phyloP scores from a whole-genome alignment of 2,329 filamentous ascomycete genomes.

The Fusarium sp. region DNA sequence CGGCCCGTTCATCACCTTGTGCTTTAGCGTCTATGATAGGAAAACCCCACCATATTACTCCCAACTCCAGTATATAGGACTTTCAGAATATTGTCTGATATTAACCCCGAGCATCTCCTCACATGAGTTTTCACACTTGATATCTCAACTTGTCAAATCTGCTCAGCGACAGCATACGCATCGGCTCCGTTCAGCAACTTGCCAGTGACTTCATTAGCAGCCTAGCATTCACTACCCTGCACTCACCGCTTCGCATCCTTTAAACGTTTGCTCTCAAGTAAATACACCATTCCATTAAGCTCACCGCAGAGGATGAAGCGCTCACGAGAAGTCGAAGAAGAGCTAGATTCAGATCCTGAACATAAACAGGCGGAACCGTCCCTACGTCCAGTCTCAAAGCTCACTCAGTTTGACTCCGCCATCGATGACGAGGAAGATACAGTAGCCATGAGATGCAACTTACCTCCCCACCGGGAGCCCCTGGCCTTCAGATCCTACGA shows the following conservation, averaged over 20 bases:
- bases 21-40: slow-evolving; percentile 24
- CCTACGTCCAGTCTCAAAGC: slow-evolving; percentile 62
- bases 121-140: background rate
- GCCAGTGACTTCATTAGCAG: slow-evolving; percentile 1
- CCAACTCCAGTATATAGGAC: slow-evolving; percentile 15
- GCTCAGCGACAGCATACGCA: background rate
- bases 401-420: slow-evolving; percentile 69
- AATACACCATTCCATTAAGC: slow-evolving; percentile 47
- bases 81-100: slow-evolving; percentile 1
- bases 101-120: background rate
- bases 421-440: slow-evolving; percentile 51
- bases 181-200: slow-evolving; percentile 3
- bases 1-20: slow-evolving; percentile 22
- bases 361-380: slow-evolving; percentile 34
- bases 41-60: slow-evolving; percentile 27
- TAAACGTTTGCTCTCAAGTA: slow-evolving; percentile 42
- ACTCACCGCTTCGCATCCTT: slow-evolving; percentile 41
- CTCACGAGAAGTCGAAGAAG: slow-evolving; percentile 70
- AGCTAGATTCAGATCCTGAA: slow-evolving; percentile 51
- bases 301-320: slow-evolving; percentile 67
- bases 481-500: slow-evolving; percentile 79
- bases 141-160: background rate
- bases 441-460: slow-evolving; percentile 78
- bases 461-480: slow-evolving; percentile 81
- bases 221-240: slow-evolving; percentile 24